A percentile compares a stretch with the other conserved stretches of the same genome.
Conservation (phyloP, 305 asterid genomes). For the Solanum chacoense region DNA sequence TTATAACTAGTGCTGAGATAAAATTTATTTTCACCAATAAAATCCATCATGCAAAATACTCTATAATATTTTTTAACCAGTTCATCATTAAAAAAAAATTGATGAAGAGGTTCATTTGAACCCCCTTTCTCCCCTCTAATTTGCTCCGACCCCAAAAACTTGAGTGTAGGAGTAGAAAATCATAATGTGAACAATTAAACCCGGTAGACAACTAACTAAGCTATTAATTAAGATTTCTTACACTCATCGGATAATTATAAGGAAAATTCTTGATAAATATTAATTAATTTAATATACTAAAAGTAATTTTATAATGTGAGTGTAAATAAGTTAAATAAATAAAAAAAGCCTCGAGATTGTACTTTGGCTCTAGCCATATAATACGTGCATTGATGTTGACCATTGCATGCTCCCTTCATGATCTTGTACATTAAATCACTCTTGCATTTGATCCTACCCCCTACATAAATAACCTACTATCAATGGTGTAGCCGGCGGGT, state of each 20-base stretch:
- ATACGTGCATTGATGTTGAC: constrained; percentile 26
- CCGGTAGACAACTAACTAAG: not conserved
- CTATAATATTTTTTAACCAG: not conserved
- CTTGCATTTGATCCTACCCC: not conserved
- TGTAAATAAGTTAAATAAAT: not conserved
- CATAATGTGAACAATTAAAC: too few relatives aligned
- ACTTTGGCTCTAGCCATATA: constrained; percentile 1
- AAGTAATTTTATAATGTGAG: not conserved
- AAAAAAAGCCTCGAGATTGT: constrained; percentile 13
- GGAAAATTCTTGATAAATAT: not conserved
- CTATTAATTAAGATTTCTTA: not conserved
- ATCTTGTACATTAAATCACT: not conserved
- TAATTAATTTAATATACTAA: not conserved
- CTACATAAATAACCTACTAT: not conserved
- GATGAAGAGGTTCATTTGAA: not conserved
- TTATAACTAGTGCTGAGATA: not conserved
- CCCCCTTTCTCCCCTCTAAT: not conserved
- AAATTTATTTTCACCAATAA: not conserved
- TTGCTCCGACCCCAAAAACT: not conserved
- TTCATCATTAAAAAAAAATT: not conserved
- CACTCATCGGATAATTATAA: not conserved
- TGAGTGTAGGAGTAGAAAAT: not conserved
- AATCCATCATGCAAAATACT: not conserved
- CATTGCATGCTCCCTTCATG: not conserved
- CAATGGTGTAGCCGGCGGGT: not conserved